Conservation (phyloP, 305 asterid species). For the Solanum hybrid region DNA sequence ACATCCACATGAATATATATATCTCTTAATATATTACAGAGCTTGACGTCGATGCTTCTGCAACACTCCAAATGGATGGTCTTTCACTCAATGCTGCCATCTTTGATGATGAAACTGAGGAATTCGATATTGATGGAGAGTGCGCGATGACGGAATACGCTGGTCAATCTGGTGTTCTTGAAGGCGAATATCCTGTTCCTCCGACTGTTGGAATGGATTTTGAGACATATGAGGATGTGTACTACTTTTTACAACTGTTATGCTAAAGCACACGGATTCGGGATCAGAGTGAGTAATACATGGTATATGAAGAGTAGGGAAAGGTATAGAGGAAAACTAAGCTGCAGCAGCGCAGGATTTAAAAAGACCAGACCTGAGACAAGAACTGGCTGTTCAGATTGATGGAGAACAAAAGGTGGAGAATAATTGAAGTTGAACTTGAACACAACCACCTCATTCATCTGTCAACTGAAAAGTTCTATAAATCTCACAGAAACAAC, state of each 20-base stretch:
- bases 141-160: slow-evolving; percentile 44
- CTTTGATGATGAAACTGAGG: slow-evolving; percentile 38
- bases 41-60: neutral
- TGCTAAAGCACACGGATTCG: slow-evolving; percentile 55
- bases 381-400: slow-evolving; percentile 56
- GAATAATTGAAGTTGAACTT: slow-evolving; percentile 47
- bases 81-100: slow-evolving; percentile 36
- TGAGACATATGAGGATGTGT: slow-evolving; percentile 52
- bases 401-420: slow-evolving; percentile 48
- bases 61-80: slow-evolving; percentile 38
- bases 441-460: slow-evolving; percentile 52
- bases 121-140: slow-evolving; percentile 37
- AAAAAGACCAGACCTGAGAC: slow-evolving; percentile 67
- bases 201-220: slow-evolving; percentile 54
- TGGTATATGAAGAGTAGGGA: slow-evolving; percentile 59
- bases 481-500: slow-evolving; percentile 33
- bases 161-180: slow-evolving; percentile 35
- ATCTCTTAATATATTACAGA: neutral
- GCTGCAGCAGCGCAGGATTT: slow-evolving; percentile 63
- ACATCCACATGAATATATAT: neutral
- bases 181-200: slow-evolving; percentile 45
- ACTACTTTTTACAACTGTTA: slow-evolving; percentile 47
- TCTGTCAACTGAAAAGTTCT: slow-evolving; percentile 25
- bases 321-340: slow-evolving; percentile 49
- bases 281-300: slow-evolving; percentile 54